Evolutionary conservation across 192 early-diverging fungal species (phyloP).

Genomic region (Pilobolus umbonatus): DNA sequence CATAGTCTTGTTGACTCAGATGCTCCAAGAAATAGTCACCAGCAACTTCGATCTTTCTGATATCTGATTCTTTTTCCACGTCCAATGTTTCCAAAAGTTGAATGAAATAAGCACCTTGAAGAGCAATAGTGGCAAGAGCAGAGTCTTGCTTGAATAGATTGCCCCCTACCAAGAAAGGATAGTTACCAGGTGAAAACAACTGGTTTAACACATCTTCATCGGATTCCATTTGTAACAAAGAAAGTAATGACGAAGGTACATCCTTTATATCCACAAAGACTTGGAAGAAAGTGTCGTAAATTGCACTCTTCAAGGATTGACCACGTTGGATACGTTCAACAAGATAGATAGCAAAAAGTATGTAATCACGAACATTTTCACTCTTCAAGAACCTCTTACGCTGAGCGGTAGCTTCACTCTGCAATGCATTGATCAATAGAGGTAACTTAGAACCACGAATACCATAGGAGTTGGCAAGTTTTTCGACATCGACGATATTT

Average conservation of each 20-base stretch:
- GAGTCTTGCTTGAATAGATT: conserved; percentile 52
- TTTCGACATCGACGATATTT: conserved; percentile 43
- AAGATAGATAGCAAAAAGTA: conserved; percentile 39
- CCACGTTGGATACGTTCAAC: conserved; percentile 51
- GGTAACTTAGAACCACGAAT: conserved; percentile 40
- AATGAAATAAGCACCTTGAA: conserved; percentile 53
- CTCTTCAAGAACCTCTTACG: conserved; percentile 23
- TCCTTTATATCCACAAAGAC: conserved; percentile 35
- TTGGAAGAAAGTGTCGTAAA: conserved; percentile 41
- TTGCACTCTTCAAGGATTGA: conserved; percentile 34
- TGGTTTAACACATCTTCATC: conserved; percentile 13
- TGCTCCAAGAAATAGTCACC: conserved; percentile 51
- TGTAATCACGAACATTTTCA: conserved; percentile 42
- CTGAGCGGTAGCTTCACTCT: conserved; percentile 32
- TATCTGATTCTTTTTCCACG: conserved; percentile 5
- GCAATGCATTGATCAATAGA: conserved; percentile 35
- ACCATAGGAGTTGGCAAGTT: conserved; percentile 44
- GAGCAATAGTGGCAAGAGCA: conserved; percentile 41
- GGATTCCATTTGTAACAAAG: conserved; percentile 1
- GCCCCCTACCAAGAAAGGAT: conserved; percentile 46
- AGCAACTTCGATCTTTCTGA: conserved; percentile 29
- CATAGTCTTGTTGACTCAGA: conserved; percentile 35
- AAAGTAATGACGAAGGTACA: conserved; percentile 1
- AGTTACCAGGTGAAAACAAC: conserved; percentile 36
- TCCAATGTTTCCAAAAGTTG: conserved; percentile 33